These are phyloP conservation scores for Lactifluus pinguis DNA, from an alignment of 768 basidiomycete species.

Conservation along the genomic window DNA sequence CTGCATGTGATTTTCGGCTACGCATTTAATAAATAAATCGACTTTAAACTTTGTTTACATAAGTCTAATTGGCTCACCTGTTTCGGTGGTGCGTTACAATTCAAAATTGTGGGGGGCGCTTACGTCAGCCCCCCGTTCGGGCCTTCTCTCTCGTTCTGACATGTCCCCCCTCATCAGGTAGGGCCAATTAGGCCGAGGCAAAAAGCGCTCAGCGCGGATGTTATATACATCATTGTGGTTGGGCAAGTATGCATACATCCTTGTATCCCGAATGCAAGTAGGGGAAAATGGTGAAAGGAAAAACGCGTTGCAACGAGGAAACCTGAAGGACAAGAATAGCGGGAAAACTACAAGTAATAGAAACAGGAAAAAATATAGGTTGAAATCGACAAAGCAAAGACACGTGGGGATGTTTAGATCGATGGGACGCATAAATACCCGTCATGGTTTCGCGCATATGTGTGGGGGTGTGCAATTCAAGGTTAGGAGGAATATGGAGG, in stretches of 20 bases:
- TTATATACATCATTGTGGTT: constrained; percentile 4
- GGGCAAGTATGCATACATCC: constrained; percentile 17
- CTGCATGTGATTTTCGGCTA: constrained; percentile 4
- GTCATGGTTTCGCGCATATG: constrained; percentile 5
- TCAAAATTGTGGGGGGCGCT: no score
- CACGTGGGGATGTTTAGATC: constrained; percentile 8
- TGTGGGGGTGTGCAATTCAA: neutral
- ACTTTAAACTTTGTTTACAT: no score
- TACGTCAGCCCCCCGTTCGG: no score
- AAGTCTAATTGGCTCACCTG: no score
- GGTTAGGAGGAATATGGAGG: neutral
- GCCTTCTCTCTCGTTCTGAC: no score
- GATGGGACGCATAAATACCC: constrained; percentile 13
- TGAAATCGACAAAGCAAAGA: constrained; percentile 16
- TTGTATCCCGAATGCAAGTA: constrained; percentile 4
- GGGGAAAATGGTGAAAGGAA: neutral
- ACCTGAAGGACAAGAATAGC: constrained; percentile 6
- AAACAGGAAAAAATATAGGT: constrained; percentile 16
- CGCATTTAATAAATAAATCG: no score
- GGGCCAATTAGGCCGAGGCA: constrained; percentile 9
- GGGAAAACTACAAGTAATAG: constrained; percentile 18
- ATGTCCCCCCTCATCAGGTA: no score
- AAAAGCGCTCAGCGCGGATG: constrained; percentile 14
- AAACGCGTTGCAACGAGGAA: constrained; percentile 12
- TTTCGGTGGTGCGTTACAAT: no score